A percentile compares a stretch with the other conserved stretches of the same genome.
Conservation (phyloP, 2,329 filamentous ascomycete species). For the Aspergillus eucalypticola region DNA sequence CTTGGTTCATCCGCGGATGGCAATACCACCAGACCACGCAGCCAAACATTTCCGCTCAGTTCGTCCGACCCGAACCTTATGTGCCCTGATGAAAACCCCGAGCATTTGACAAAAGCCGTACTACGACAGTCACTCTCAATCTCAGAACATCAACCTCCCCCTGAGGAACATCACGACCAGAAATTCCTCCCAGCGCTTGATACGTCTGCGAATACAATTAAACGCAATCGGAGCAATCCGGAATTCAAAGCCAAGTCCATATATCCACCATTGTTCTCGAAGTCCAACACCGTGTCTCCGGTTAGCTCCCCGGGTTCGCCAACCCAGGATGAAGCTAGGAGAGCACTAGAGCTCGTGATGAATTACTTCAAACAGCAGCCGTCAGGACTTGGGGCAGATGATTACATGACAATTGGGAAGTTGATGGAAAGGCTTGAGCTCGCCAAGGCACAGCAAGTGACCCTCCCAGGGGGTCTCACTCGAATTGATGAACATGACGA, state of each 20-base stretch:
- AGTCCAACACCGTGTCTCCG: conserved; percentile 47
- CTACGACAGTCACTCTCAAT: conserved; percentile 42
- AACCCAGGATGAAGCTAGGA: conserved; percentile 80
- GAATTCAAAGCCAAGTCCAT: conserved; percentile 47
- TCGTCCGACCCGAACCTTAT: conserved; percentile 53
- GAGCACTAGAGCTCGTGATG: conserved; percentile 78
- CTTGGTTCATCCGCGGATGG: conserved; percentile 49
- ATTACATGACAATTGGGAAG: conserved; percentile 75
- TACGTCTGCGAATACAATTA: conserved; percentile 39
- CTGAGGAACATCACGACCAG: conserved; percentile 51
- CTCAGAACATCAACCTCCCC: conserved; percentile 53
- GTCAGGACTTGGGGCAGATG: conserved; percentile 70
- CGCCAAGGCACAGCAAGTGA: conserved; percentile 51
- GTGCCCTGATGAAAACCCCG: conserved; percentile 51
- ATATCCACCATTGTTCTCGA: conserved; percentile 40
- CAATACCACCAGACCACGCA: conserved; percentile 73
- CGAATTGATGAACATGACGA: conserved; percentile 47
- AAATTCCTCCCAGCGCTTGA: conserved; percentile 24
- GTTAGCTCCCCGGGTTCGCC: conserved; percentile 65
- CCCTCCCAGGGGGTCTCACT: conserved; percentile 46
- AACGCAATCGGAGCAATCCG: conserved; percentile 47
- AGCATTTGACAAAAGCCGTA: conserved; percentile 57
- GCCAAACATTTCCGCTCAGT: conserved; percentile 80
- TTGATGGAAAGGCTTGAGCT: conserved; percentile 83
- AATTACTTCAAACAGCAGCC: conserved; percentile 76